These are phyloP conservation scores for Aspergillus homomorphus DNA, from an alignment of 495 filamentous ascomycete genomes.

Conservation along the genomic window DNA sequence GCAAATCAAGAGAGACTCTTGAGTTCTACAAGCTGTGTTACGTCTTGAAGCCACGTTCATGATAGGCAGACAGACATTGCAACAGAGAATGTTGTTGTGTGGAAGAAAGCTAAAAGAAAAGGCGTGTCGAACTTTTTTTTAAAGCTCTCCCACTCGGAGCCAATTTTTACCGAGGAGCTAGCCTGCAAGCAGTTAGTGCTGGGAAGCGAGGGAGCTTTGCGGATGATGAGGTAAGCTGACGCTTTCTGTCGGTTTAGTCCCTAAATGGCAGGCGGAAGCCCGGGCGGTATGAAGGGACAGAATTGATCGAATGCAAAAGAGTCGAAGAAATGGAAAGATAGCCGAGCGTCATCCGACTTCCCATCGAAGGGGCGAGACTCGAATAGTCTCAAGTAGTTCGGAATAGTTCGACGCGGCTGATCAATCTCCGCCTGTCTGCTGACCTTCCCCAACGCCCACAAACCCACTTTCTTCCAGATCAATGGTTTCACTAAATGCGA, in stretches of 20 bases:
- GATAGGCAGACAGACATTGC: constrained; percentile 5
- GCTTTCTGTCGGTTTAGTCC: background rate
- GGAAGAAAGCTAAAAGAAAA: constrained; percentile 12
- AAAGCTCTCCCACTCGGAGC: constrained; percentile 18
- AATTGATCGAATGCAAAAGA: no score
- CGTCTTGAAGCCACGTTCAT: constrained; percentile 6
- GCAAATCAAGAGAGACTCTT: background rate
- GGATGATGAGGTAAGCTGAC: constrained; percentile 9
- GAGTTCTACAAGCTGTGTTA: constrained; percentile 5
- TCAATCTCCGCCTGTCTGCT: constrained; percentile 21
- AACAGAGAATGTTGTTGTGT: constrained; percentile 10
- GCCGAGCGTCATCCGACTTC: constrained; percentile 1
- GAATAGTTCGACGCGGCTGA: constrained; percentile 3
- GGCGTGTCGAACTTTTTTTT: constrained; percentile 24
- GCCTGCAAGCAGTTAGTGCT: background rate
- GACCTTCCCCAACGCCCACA: constrained; percentile 16
- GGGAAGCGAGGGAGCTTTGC: background rate
- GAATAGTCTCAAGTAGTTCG: constrained; percentile 8
- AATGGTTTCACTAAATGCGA: constrained; percentile 1
- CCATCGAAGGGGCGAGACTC: constrained; percentile 4
- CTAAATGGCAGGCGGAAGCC: background rate
- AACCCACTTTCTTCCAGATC: constrained; percentile 4
- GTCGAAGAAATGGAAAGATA: constrained; percentile 3
- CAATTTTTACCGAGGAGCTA: constrained; percentile 23
- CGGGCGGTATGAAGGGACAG: background rate